Conservation (phyloP, 2,329 filamentous ascomycete genomes). For the Claviceps quebecensis region DNA sequence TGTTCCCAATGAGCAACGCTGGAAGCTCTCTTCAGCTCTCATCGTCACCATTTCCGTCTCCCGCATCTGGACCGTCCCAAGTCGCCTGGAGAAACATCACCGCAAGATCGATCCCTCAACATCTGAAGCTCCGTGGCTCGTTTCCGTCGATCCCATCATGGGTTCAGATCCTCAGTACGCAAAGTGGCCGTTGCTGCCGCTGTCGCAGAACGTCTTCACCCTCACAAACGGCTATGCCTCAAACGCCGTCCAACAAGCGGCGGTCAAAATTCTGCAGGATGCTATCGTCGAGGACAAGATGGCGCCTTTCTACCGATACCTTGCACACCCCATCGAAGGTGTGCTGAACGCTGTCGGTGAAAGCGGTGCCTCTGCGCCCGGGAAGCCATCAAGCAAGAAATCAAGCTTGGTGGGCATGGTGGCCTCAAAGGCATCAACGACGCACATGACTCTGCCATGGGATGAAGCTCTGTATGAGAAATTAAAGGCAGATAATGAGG, state of each 20-base stretch:
- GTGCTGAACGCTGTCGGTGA: slow-evolving; percentile 68
- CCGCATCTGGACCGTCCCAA: slow-evolving; percentile 3
- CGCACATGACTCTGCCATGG: slow-evolving; percentile 65
- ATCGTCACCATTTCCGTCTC: slow-evolving; percentile 1
- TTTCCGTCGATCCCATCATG: slow-evolving; percentile 31
- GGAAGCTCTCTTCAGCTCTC: slow-evolving; percentile 6
- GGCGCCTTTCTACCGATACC: slow-evolving; percentile 74
- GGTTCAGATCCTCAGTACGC: slow-evolving; percentile 73
- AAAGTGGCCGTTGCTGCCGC: slow-evolving; percentile 68
- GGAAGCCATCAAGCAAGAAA: slow-evolving; percentile 52
- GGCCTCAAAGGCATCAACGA: slow-evolving; percentile 51
- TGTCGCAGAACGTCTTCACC: slow-evolving; percentile 76
- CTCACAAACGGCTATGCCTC: slow-evolving; percentile 67
- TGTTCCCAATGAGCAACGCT: background rate
- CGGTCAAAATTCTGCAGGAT: slow-evolving; percentile 64
- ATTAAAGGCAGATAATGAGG: slow-evolving; percentile 63
- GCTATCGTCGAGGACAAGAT: slow-evolving; percentile 74
- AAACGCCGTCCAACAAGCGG: slow-evolving; percentile 50
- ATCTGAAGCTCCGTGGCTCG: slow-evolving; percentile 4
- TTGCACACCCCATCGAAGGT: slow-evolving; percentile 69
- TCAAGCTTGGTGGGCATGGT: slow-evolving; percentile 62
- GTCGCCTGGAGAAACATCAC: background rate
- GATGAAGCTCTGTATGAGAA: slow-evolving; percentile 76
- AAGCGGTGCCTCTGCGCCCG: slow-evolving; percentile 30
- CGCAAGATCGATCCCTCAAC: background rate